A percentile compares a stretch with the other conserved stretches of the same genome.
phyloP scores from a whole-genome alignment of 768 basidiomycete genomes.

The Crepidotus variabilis region DNA sequence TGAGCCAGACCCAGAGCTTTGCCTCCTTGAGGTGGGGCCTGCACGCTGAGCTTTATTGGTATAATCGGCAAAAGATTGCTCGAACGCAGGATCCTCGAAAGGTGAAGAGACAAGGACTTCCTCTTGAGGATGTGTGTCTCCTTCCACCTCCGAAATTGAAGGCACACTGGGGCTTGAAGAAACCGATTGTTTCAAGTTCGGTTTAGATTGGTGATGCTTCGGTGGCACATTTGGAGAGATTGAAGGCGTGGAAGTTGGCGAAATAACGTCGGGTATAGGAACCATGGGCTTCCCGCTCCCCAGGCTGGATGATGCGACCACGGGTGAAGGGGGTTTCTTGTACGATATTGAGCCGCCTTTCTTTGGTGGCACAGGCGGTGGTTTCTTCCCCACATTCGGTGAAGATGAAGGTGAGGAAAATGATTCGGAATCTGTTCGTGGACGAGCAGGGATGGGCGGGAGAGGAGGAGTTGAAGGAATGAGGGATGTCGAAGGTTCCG shows the following conservation, averaged over 20 bases:
- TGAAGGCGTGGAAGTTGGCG: neutral
- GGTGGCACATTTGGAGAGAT: neutral
- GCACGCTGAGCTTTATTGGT: neutral
- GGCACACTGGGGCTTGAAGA: neutral
- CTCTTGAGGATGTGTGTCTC: neutral
- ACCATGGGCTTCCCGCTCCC: neutral
- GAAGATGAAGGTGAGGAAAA: neutral
- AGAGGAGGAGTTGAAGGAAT: conserved; percentile 11
- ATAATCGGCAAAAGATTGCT: neutral
- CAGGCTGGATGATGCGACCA: neutral
- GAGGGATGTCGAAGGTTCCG: neutral
- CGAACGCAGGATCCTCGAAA: conserved; percentile 18
- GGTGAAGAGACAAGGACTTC: conserved; percentile 10
- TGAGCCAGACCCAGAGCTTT: neutral
- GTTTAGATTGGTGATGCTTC: neutral
- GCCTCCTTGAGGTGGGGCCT: neutral
- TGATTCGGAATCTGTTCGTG: neutral
- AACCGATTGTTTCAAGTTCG: neutral
- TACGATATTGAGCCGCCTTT: neutral
- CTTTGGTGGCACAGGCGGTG: conserved; percentile 9
- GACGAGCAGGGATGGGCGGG: conserved; percentile 2
- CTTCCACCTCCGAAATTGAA: neutral
- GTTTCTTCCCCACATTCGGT: conserved; percentile 6
- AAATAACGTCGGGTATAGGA: neutral
- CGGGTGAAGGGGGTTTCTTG: neutral